Base-by-base conservation (phyloP, 768 basidiomycete species). In the Crassisporium funariophilum region DNA sequence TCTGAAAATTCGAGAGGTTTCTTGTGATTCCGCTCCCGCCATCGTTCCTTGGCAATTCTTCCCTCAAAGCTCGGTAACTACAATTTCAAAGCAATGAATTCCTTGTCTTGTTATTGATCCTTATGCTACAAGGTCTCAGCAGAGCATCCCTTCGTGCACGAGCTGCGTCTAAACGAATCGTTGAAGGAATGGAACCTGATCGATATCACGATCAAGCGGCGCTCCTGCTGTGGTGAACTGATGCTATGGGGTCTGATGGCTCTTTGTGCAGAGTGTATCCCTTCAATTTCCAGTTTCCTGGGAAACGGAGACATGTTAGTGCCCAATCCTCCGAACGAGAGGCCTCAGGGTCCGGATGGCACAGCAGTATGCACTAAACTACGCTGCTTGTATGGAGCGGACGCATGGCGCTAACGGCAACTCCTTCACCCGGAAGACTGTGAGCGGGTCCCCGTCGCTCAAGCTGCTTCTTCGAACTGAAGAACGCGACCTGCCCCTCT, bases 201-300 rank as follows among this genome's bases (percentile, higher is more conserved):
- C 3, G 50, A 57, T 39, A 50, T 57, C 24, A 49, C 45, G 5
- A 36, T 57, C 29, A 35, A 41, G 25, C 49, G 53, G 1, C 46
- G 25, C 6, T 54, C 56, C n/a, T 57, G 56, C 37, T 54, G 56
- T 31, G 53, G 53, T 4, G 47, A 54, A 10, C 47, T 57, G 17
- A 22, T 50, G 1, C 44, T 52, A 7, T 57, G 53, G 53, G 49
- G 50, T 5, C 38, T 54, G 17, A 49, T 57, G 50, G 22, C n/a
- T 3, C 38, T 54, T n/a, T 49, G 37, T 27, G 56, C 52, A 11
- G 33, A 45, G 27, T 54, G 43, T 25, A 43, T 54, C 13, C 52
- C 56, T 10, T 38, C 45, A 5, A 44, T 57, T 10, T 12, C 13
- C n/a, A 54, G 56, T 40, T 54, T 57, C 36, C 25, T 19, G 5